Conservation (phyloP, 768 basidiomycete genomes). For the Amanita jacksonii region DNA sequence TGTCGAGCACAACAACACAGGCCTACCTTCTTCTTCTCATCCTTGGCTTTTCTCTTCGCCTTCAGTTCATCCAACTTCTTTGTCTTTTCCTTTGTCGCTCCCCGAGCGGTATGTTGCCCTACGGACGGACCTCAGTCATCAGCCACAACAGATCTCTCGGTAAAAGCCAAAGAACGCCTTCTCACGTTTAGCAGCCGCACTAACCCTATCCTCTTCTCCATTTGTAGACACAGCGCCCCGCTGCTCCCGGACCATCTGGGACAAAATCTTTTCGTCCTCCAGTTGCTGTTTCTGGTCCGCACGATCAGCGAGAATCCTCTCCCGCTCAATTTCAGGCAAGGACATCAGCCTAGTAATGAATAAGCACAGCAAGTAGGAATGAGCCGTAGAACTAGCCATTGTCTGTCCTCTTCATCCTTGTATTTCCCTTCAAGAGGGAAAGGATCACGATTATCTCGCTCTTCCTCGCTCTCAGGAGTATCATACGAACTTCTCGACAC, state of each 20-base stretch:
- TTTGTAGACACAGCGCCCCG: conserved; percentile 28
- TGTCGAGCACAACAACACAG: not conserved
- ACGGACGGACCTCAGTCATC: too few species aligned
- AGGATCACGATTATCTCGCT: conserved; percentile 39
- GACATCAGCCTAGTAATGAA: conserved; percentile 67
- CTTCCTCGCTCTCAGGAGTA: conserved; percentile 57
- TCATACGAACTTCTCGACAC: conserved; percentile 42
- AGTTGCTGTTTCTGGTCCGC: conserved; percentile 72
- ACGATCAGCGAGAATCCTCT: conserved; percentile 74
- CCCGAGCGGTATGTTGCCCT: conserved; percentile 71
- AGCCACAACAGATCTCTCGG: conserved; percentile 3
- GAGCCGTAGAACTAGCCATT: conserved; percentile 47
- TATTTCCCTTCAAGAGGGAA: conserved; percentile 93
- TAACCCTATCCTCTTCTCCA: conserved; percentile 45
- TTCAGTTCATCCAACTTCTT: conserved; percentile 78
- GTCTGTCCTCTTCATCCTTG: conserved; percentile 73
- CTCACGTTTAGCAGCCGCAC: conserved; percentile 73
- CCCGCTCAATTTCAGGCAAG: conserved; percentile 84
- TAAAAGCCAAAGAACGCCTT: conserved; percentile 11
- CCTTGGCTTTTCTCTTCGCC: conserved; percentile 80
- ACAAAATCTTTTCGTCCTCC: conserved; percentile 60
- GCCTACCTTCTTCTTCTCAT: conserved; percentile 75
- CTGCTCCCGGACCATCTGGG: conserved; percentile 65
- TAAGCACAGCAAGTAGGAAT: too few species aligned
- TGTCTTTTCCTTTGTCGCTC: conserved; percentile 72